These are phyloP conservation scores for Centaurea solstitialis DNA, from an alignment of 129 eudicot genomes.

Conservation along the genomic window DNA sequence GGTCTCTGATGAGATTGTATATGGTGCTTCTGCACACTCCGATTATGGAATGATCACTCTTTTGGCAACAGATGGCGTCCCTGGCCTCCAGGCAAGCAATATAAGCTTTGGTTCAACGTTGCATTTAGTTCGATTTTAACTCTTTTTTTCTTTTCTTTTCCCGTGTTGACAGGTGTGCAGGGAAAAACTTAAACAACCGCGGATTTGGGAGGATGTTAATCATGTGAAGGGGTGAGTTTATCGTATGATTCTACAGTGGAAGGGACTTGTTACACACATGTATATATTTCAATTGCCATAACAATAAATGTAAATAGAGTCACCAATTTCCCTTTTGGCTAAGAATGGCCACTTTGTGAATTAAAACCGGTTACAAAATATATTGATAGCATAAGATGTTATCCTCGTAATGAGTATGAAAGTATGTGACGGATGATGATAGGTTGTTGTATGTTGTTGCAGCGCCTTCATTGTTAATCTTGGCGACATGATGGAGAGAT, in stretches of 20 bases:
- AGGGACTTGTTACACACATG: background rate
- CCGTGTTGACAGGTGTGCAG: slow-evolving; percentile 61
- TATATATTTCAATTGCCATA: no score
- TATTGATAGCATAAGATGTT: no score
- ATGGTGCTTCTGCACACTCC: slow-evolving; percentile 88
- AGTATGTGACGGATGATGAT: no score
- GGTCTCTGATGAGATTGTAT: slow-evolving; percentile 43
- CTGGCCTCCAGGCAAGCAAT: slow-evolving; percentile 70
- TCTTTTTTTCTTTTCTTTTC: background rate
- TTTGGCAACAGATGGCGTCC: slow-evolving; percentile 69
- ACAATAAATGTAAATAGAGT: background rate
- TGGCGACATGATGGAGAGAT: slow-evolving; percentile 84
- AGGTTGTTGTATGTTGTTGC: slow-evolving; percentile 14
- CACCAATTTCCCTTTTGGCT: background rate
- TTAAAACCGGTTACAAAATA: no score
- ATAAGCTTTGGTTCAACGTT: background rate
- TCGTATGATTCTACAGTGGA: background rate
- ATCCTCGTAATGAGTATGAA: no score
- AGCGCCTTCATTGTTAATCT: slow-evolving; percentile 62
- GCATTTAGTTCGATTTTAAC: background rate
- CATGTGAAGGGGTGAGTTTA: slow-evolving; percentile 61
- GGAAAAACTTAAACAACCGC: slow-evolving; percentile 60
- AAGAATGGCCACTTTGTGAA: no score
- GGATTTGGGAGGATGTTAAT: slow-evolving; percentile 71
- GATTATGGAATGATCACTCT: slow-evolving; percentile 89